phyloP scores from a whole-genome alignment of 345 rosid genomes.

The Psidium friedrichsthalianum region DNA sequence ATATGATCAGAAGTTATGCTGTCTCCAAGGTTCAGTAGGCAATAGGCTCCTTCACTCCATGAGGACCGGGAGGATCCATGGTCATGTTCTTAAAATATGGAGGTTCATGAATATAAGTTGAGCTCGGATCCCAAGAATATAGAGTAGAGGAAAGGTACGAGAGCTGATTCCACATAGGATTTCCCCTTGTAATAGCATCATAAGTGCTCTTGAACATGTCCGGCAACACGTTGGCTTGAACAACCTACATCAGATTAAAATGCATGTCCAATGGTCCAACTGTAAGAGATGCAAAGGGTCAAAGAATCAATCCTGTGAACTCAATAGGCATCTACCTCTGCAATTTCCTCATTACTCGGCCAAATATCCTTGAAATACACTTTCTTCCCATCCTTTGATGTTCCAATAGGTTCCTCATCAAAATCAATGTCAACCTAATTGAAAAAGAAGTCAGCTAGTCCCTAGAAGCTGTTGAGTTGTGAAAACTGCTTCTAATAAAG shows the following conservation, averaged over 20 bases:
- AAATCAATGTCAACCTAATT: slow-evolving; percentile 76
- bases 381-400: slow-evolving; percentile 51
- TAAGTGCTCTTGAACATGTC: slow-evolving; percentile 74
- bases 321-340: slow-evolving; percentile 27
- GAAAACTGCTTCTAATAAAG: neutral
- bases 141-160: slow-evolving; percentile 36
- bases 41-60: slow-evolving; percentile 77
- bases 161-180: slow-evolving; percentile 71
- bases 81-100: slow-evolving; percentile 78
- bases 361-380: slow-evolving; percentile 66
- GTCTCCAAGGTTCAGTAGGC: slow-evolving; percentile 73
- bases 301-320: neutral
- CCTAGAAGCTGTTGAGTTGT: neutral
- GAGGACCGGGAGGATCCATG: slow-evolving; percentile 58
- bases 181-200: slow-evolving; percentile 63
- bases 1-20: slow-evolving; percentile 84
- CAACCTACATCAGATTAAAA: slow-evolving; percentile 26
- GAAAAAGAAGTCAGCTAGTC: neutral
- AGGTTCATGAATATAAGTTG: slow-evolving; percentile 82
- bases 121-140: slow-evolving; percentile 67
- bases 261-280: neutral
- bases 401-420: slow-evolving; percentile 69
- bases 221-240: slow-evolving; percentile 62
- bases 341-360: slow-evolving; percentile 69
- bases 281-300: neutral